Evolutionary conservation across 345 rosid species (phyloP), one percentile per base, ranked within the genome.

Genomic region (Geranium brycei): DNA sequence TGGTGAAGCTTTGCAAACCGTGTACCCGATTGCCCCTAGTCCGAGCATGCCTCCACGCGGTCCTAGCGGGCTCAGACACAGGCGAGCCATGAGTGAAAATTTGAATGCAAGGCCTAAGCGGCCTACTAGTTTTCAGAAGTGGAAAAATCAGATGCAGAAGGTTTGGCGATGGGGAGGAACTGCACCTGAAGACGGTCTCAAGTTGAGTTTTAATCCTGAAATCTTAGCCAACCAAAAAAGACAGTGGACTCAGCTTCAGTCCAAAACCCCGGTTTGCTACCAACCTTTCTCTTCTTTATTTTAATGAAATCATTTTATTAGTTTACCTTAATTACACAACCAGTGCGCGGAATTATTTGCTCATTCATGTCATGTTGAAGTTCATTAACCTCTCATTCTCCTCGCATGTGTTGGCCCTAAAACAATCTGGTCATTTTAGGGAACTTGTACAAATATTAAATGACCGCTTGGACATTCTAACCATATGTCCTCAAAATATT

Each of bases 171-270:
- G 99, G 80, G 85, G 86, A 63, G 79, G 82, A 71, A 75, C 72
- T 74, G 66, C 69, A 0, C 77, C 74, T 12, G 90, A 86, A 7
- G 85, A 82, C 38, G 75, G 66, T 64, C 66, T 61, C 60, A 64
- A 62, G 14, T 73, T 81, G 31, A 80, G 75, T 72, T 92, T 89
- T 80, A 92, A 92, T 71, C 98, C 97, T 1, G 98, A 92, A 86
- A 85, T 89, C 62, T 73, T 87, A 81, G 96, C 98, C 10, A 84
- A 87, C 78, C 98, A 89, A 73, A 92, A 92, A 75, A 87, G 98
- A 51, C 93, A 85, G 86, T 92, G 98, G 98, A 89, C 87, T 70
- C 97, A 85, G 88, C 84, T 83, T 69, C 91, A 89, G 73, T 85
- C 96, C 62, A 87, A 82, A 76, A 61, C 87, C 75, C 67, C 64